A percentile compares a stretch with the other conserved stretches of the same genome.
phyloP scores from a whole-genome alignment of 768 basidiomycete species.

The Pleurotus pulmonarius region DNA sequence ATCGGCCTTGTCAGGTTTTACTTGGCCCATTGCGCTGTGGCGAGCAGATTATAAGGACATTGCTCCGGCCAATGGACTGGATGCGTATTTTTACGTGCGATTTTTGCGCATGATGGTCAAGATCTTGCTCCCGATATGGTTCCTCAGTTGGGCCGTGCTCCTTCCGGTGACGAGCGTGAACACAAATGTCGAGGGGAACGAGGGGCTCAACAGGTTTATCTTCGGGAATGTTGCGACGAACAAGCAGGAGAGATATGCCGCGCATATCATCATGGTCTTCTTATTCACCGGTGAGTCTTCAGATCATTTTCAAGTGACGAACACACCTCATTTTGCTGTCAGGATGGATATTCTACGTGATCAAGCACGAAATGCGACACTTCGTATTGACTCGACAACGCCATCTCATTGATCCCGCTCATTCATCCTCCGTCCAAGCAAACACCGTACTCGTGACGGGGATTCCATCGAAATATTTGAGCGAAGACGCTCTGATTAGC shows the following conservation, averaged over 20 bases:
- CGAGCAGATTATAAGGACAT: constrained; percentile 60
- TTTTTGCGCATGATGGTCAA: constrained; percentile 83
- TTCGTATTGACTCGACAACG: constrained; percentile 80
- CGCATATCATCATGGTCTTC: constrained; percentile 75
- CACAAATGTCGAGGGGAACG: constrained; percentile 40
- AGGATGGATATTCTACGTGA: constrained; percentile 87
- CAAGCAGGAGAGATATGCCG: constrained; percentile 61
- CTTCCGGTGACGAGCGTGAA: constrained; percentile 68
- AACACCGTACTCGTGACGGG: constrained; percentile 90
- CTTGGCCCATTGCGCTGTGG: constrained; percentile 68
- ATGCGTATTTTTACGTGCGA: constrained; percentile 92
- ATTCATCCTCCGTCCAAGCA: constrained; percentile 80
- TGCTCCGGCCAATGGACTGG: constrained; percentile 71
- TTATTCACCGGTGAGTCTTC: constrained; percentile 67
- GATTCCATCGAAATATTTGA: constrained; percentile 76
- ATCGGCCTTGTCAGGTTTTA: constrained; percentile 30
- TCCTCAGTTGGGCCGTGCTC: constrained; percentile 82
- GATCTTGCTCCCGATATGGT: constrained; percentile 87
- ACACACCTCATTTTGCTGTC: not conserved
- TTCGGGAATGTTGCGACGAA: constrained; percentile 70
- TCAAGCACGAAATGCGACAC: constrained; percentile 74
- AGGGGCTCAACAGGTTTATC: constrained; percentile 66
- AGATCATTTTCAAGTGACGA: not conserved
- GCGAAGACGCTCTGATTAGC: constrained; percentile 57
- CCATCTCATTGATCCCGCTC: constrained; percentile 70